phyloP scores from a whole-genome alignment of 768 basidiomycete species.

The Rhodotorula toruloides region DNA sequence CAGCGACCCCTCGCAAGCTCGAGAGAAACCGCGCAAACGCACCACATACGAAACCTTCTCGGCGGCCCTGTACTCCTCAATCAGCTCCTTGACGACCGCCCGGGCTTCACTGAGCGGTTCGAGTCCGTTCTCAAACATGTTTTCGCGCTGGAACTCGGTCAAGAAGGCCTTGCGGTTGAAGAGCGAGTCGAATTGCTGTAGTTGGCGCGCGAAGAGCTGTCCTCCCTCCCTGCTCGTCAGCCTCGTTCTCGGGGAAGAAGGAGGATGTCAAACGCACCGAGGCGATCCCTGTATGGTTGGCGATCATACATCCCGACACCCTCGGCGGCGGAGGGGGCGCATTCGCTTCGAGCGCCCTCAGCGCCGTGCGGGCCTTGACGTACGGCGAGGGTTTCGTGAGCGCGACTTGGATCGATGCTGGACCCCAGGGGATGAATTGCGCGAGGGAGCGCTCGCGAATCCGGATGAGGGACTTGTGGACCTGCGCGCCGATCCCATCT shows the following conservation, averaged over 20 bases:
- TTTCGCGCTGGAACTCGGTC: conserved; percentile 96
- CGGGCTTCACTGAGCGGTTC: conserved; percentile 98
- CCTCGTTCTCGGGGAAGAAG: not conserved
- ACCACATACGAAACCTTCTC: conserved; percentile 92
- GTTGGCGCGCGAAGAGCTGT: conserved; percentile 89
- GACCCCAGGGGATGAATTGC: conserved; percentile 99
- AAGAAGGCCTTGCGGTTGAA: conserved; percentile 85
- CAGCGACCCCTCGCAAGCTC: too few relatives aligned
- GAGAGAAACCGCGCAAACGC: conserved; percentile 47
- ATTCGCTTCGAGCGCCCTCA: too few relatives aligned
- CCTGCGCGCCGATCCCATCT: conserved; percentile 51
- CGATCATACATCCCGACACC: conserved; percentile 63
- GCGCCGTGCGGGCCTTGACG: conserved; percentile 45
- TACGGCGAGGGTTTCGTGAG: conserved; percentile 86
- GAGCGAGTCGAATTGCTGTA: conserved; percentile 88
- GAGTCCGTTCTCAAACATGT: conserved; percentile 84
- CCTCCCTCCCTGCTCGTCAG: not conserved
- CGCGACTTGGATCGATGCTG: conserved; percentile 95
- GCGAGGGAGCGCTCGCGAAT: conserved; percentile 95
- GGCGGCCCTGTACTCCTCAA: conserved; percentile 93
- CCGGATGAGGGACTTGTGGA: conserved; percentile 92
- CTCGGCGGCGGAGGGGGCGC: conserved; percentile 20
- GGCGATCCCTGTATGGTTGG: conserved; percentile 97
- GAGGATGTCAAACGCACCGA: conserved; percentile 54
- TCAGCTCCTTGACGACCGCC: conserved; percentile 75